Percentiles rank a stretch among this genome's conserved stretches.
phyloP scores from a whole-genome alignment of 495 filamentous ascomycete genomes.

The Xylaria flabelliformis region DNA sequence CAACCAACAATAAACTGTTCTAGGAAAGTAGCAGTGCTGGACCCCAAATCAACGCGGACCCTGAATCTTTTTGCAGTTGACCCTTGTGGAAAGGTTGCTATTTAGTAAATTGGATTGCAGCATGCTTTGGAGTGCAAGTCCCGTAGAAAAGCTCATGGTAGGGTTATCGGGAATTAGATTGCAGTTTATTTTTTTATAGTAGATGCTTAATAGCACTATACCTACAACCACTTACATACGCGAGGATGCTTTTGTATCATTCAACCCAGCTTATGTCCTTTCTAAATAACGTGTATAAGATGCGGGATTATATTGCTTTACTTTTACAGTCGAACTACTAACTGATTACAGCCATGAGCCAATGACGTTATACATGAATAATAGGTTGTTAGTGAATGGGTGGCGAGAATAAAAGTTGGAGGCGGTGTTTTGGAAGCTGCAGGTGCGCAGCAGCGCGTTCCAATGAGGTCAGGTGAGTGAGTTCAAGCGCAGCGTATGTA shows the following conservation, averaged over 20 bases:
- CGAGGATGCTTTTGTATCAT: background rate
- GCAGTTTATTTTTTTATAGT: too few relatives aligned
- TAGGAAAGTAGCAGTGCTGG: slow-evolving; percentile 6
- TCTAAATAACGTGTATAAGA: too few relatives aligned
- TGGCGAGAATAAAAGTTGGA: slow-evolving; percentile 13
- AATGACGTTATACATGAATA: background rate
- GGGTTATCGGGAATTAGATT: too few relatives aligned
- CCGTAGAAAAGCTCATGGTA: too few relatives aligned
- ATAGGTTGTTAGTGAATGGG: background rate
- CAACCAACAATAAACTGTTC: background rate
- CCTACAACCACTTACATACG: too few relatives aligned
- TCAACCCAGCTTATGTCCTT: too few relatives aligned
- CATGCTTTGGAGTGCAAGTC: too few relatives aligned
- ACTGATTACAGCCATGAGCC: background rate
- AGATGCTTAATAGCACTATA: background rate
- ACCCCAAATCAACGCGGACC: background rate
- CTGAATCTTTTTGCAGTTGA: background rate
- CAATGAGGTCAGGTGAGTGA: background rate
- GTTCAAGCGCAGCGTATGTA: background rate
- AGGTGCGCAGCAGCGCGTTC: background rate
- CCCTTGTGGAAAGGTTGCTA: too few relatives aligned
- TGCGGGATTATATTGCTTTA: background rate
- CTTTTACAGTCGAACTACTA: background rate
- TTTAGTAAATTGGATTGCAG: background rate
- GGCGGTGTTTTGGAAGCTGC: slow-evolving; percentile 9